phyloP scores from a whole-genome alignment of 2,329 filamentous ascomycete species.

The Neonectria coccinea region DNA sequence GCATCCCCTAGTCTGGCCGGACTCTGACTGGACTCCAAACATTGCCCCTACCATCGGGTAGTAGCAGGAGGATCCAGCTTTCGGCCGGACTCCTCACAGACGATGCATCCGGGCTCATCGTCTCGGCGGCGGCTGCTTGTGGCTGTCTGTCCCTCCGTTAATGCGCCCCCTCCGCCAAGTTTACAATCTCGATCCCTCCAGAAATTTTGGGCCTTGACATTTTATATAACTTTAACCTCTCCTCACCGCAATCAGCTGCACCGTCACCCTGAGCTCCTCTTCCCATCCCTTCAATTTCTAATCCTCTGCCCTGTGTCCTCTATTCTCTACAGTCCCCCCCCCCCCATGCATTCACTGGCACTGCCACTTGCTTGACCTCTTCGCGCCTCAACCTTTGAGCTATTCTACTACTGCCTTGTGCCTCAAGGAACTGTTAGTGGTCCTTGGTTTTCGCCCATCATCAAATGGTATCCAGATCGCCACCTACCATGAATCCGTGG shows the following conservation, averaged over 20 bases:
- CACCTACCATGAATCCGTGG: slow-evolving; percentile 43
- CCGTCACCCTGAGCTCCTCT: not conserved
- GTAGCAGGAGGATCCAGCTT: slow-evolving; percentile 1
- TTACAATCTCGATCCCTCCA: slow-evolving; percentile 21
- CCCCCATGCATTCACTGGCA: not conserved
- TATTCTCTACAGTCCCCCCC: not conserved
- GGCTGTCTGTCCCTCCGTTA: slow-evolving; percentile 15
- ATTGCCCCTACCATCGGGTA: slow-evolving; percentile 1
- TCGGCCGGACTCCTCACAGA: slow-evolving; percentile 7
- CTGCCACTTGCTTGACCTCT: not conserved
- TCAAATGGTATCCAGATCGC: slow-evolving; percentile 35
- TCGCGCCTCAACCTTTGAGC: slow-evolving; percentile 1
- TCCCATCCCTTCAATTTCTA: not conserved
- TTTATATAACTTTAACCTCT: slow-evolving; percentile 16
- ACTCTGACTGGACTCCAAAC: slow-evolving; percentile 5
- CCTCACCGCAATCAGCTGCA: not conserved
- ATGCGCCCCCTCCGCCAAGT: slow-evolving; percentile 10
- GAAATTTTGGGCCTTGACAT: slow-evolving; percentile 1
- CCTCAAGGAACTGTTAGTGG: slow-evolving; percentile 20
- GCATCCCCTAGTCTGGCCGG: slow-evolving; percentile 3
- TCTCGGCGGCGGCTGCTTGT: slow-evolving; percentile 4
- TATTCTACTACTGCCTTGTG: slow-evolving; percentile 11
- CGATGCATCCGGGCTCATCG: slow-evolving; percentile 10
- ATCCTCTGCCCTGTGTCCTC: not conserved
- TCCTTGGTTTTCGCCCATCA: not conserved